These are phyloP conservation scores for Lasiodiplodia gonubiensis DNA, from an alignment of 2,329 filamentous ascomycete genomes.

Conservation along the genomic window DNA sequence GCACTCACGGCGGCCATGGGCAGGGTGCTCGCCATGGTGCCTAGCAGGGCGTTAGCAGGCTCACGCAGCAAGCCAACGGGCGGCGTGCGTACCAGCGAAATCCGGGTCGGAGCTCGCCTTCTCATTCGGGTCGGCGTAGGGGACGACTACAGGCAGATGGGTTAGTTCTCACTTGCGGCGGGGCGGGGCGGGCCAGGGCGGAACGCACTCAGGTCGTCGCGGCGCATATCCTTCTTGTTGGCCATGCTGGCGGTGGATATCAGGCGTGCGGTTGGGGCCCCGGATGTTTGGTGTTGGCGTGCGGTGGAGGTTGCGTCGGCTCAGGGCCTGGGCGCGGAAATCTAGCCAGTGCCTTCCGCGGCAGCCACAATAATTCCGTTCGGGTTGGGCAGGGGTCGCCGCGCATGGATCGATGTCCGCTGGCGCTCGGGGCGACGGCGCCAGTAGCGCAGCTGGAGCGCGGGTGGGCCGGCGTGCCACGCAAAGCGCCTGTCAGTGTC, in stretches of 20 bases:
- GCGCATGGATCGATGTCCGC: slow-evolving; percentile 14
- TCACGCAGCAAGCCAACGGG: background rate
- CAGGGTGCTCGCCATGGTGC: slow-evolving; percentile 75
- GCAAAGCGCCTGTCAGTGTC: background rate
- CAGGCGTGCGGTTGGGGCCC: slow-evolving; percentile 18
- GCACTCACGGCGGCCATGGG: slow-evolving; percentile 85
- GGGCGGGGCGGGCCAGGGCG: background rate
- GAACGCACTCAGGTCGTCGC: slow-evolving; percentile 71
- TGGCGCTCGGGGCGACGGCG: slow-evolving; percentile 10
- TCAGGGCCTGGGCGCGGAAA: slow-evolving; percentile 19
- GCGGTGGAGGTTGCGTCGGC: slow-evolving; percentile 16
- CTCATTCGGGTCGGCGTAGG: slow-evolving; percentile 78
- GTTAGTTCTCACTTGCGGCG: slow-evolving; percentile 18
- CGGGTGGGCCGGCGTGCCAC: slow-evolving; percentile 20
- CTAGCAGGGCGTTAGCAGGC: slow-evolving; percentile 40
- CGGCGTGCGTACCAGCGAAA: slow-evolving; percentile 65
- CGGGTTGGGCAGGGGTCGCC: slow-evolving; percentile 16
- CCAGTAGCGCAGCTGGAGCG: background rate
- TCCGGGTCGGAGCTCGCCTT: slow-evolving; percentile 69
- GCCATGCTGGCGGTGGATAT: slow-evolving; percentile 57
- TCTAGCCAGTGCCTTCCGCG: slow-evolving; percentile 17
- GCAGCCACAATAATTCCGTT: slow-evolving; percentile 19
- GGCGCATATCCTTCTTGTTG: slow-evolving; percentile 76
- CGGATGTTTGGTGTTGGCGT: slow-evolving; percentile 29
- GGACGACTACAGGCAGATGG: slow-evolving; percentile 68